Evolutionary conservation across 2,329 filamentous ascomycete species (phyloP), one percentile per base, ranked within the genome.

Genomic region (Intubia oerlemansii): DNA sequence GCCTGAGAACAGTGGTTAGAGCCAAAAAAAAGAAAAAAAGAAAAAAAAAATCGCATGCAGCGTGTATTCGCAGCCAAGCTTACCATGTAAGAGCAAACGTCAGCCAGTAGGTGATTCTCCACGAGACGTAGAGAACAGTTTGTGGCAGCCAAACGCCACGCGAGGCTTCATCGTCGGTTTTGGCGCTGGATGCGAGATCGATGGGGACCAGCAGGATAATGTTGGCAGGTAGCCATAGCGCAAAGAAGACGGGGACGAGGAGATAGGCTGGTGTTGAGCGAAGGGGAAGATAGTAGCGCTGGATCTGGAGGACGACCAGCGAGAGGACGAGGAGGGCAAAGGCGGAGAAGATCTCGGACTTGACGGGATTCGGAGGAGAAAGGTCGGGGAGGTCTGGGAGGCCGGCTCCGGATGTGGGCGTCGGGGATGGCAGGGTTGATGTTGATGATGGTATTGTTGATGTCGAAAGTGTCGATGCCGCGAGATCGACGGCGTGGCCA

Each of bases 41-140:
- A 31, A 24, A 9, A 19, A 15, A 34, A 13, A 17, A 5, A 12
- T n/a, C n/a, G n/a, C n/a, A n/a, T n/a, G n/a, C n/a, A n/a, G n/a
- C n/a, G n/a, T n/a, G n/a, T n/a, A n/a, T n/a, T n/a, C n/a, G 5
- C 24, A 40, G n/a, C n/a, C n/a, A n/a, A n/a, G n/a, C 60, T 28
- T 56, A 85, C 88, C 88, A 98, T 32, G 85, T 95, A 44, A 98
- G 54, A 28, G 73, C 70, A 52, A 98, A 98, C 1, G 85, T 95
- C 31, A 98, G 59, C 88, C 88, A 98, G 53, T 98, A 98, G 13
- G 77, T 75, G 38, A 98, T 85, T 45, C 85, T 68, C 88, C 88
- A 98, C 33, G 76, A 75, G 15, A 93, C 80, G 43, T 90, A 58
- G 27, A 93, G 59, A 17, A 84, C 64, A 28, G 71, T 57, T 38